A percentile compares a stretch with the other conserved stretches of the same genome.
These are phyloP conservation scores for Sugiyamaella xylanicola DNA, from an alignment of 1,139 yeast species.

Conservation along the genomic window DNA sequence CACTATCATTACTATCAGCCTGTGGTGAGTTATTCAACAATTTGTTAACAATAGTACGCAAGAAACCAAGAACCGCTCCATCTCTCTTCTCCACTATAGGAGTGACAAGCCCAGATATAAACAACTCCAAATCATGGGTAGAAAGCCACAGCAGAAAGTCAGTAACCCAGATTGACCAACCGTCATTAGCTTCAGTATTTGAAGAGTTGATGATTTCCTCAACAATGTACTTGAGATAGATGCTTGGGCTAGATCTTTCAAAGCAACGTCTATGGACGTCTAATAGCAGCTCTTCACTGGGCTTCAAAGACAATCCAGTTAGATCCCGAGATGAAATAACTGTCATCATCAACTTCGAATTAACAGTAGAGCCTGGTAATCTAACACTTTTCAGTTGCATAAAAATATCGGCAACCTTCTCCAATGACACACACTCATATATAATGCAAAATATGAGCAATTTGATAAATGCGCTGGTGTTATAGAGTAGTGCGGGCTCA, in stretches of 20 bases:
- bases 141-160: slow-evolving; percentile 28
- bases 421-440: slow-evolving; percentile 44
- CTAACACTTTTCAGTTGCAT: slow-evolving; percentile 32
- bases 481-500: slow-evolving; percentile 30
- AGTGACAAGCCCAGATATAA: slow-evolving; percentile 28
- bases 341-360: slow-evolving; percentile 28
- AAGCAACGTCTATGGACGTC: slow-evolving; percentile 34
- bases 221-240: slow-evolving; percentile 31
- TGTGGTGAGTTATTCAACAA: slow-evolving; percentile 19
- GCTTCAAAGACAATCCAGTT: slow-evolving; percentile 25
- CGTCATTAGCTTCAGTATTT: slow-evolving; percentile 6
- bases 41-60: slow-evolving; percentile 23
- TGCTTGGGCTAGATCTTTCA: slow-evolving; percentile 28
- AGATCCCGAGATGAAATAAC: slow-evolving; percentile 25
- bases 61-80: slow-evolving; percentile 21
- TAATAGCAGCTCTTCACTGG: slow-evolving; percentile 32
- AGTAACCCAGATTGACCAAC: slow-evolving; percentile 20
- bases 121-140: slow-evolving; percentile 24
- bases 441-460: slow-evolving; percentile 41
- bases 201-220: slow-evolving; percentile 30
- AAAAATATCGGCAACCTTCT: slow-evolving; percentile 42
- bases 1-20: neutral
- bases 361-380: slow-evolving; percentile 26
- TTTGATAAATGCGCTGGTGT: slow-evolving; percentile 34
- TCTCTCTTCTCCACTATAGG: slow-evolving; percentile 31